Evolutionary conservation across 2,329 filamentous ascomycete genomes (phyloP).

Genomic region (Claviceps arundinis): DNA sequence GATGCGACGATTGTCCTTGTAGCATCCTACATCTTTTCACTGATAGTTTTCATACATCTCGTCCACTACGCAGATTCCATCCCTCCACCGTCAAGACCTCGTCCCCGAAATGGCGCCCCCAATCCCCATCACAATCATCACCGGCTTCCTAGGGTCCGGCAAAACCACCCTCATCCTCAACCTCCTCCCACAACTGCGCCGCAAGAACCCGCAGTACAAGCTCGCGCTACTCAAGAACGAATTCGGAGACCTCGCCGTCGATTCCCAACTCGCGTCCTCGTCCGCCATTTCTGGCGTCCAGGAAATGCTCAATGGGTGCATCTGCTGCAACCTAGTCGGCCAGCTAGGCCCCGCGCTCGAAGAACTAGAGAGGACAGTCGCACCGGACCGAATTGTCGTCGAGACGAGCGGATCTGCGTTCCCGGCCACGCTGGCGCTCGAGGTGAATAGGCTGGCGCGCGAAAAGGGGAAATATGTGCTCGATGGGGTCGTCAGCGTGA

Average conservation of each 20-base stretch:
- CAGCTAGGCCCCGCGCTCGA: conserved; percentile 70
- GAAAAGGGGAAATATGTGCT: conserved; percentile 58
- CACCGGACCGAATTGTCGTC: conserved; percentile 78
- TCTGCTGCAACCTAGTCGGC: conserved; percentile 96
- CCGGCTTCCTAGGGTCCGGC: conserved; percentile 88
- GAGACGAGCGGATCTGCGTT: conserved; percentile 86
- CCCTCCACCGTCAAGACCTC: not conserved
- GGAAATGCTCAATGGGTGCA: conserved; percentile 91
- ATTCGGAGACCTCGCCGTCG: conserved; percentile 87
- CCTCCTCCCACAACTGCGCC: conserved; percentile 76
- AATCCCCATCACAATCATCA: conserved; percentile 87
- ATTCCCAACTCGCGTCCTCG: conserved; percentile 78
- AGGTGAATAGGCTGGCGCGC: conserved; percentile 67
- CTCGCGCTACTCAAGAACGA: conserved; percentile 96
- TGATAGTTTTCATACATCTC: too few relatives aligned
- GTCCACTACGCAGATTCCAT: not conserved
- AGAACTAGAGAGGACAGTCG: conserved; percentile 46
- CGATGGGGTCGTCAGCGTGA: conserved; percentile 78
- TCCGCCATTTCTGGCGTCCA: conserved; percentile 77
- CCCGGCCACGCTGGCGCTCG: conserved; percentile 79
- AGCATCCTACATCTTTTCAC: too few relatives aligned
- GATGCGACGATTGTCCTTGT: too few relatives aligned
- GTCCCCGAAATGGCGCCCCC: conserved; percentile 36
- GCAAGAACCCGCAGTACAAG: conserved; percentile 60
- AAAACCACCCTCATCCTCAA: conserved; percentile 95